phyloP scores from a whole-genome alignment of 306 rosid species.

The Rosa lucieae region DNA sequence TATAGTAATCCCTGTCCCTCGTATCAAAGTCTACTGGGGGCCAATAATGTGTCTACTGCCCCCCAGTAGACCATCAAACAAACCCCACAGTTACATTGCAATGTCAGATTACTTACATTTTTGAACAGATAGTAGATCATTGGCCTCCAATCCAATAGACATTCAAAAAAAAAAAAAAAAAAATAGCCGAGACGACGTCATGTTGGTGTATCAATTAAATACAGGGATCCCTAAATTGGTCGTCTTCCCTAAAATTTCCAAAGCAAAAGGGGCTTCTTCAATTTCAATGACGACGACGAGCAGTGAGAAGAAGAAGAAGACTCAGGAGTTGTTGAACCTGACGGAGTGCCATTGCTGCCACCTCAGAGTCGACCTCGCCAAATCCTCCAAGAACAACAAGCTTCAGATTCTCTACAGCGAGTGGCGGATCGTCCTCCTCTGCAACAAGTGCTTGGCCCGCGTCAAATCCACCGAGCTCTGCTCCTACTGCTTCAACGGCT shows the following conservation, averaged over 20 bases:
- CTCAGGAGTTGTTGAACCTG: constrained; percentile 61
- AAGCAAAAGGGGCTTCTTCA: no score
- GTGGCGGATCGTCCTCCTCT: constrained; percentile 80
- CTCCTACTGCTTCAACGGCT: constrained; percentile 54
- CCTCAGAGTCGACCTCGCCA: constrained; percentile 49
- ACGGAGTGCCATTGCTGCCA: constrained; percentile 74
- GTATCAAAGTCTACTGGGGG: no score
- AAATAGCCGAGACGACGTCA: neutral
- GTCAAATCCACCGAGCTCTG: constrained; percentile 62
- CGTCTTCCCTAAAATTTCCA: neutral
- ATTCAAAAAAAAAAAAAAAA: no score
- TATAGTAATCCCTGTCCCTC: no score
- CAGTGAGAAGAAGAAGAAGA: constrained; percentile 46
- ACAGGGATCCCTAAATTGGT: neutral
- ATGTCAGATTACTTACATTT: no score
- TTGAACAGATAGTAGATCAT: no score
- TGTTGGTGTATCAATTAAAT: no score
- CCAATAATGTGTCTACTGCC: no score
- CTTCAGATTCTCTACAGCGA: constrained; percentile 68
- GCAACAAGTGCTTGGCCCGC: constrained; percentile 53
- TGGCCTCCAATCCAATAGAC: no score
- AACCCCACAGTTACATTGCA: no score
- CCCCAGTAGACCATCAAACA: no score
- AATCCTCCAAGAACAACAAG: constrained; percentile 39
- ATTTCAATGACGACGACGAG: neutral